Base-by-base conservation (phyloP, 805 yeast species). In the Komagataella populi region DNA sequence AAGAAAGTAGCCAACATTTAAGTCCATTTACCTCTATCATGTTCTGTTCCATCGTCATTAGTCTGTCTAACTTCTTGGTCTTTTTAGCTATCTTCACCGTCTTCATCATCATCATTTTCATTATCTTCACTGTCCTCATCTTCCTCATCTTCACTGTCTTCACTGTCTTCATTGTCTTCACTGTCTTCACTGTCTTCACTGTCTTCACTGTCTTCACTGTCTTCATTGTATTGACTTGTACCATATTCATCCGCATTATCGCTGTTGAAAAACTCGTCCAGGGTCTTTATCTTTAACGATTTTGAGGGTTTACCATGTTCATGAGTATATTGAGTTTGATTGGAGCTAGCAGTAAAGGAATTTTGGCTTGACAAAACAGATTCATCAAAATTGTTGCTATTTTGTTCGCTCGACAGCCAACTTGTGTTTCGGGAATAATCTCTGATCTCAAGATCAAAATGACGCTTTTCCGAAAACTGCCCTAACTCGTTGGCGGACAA, bases 231-330 rank as follows among this genome's bases (percentile, higher is more conserved):
- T n/a, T 58, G 58, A 0, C 55, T 60, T n/a, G 64, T 70, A 22
- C 58, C 62, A 4, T 51, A 56, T 4, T 63, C 64, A 8, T 55
- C 59, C 10, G 52, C 60, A 6, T 52, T 58, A 50, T 51, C 69
- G 12, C 53, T 60, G 10, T 55, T 67, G 7, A 90, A 81, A 63
- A 90, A 90, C 55, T 90, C 98, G 60, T 90, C 97, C 52, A 90
- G 67, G 52, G 90, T 84, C 63, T 87, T 95, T 44, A 85, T 64
- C 53, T 78, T 76, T 59, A 80, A 83, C 51, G 70, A 72, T 55
- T 65, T 69, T 10, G 65, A 68, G 30, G 58, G 57, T 17, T 59
- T n/a, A 4, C 24, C 24, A 20, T 24, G 23, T 18, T 17, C n/a
- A 23, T 14, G 45, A 10, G 46, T 48, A 16, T 18, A 43, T 6